Percentiles rank a stretch among this genome's conserved stretches.
Conservation (phyloP, 2,329 filamentous ascomycete genomes). For the Cordyceps pruinosa region DNA sequence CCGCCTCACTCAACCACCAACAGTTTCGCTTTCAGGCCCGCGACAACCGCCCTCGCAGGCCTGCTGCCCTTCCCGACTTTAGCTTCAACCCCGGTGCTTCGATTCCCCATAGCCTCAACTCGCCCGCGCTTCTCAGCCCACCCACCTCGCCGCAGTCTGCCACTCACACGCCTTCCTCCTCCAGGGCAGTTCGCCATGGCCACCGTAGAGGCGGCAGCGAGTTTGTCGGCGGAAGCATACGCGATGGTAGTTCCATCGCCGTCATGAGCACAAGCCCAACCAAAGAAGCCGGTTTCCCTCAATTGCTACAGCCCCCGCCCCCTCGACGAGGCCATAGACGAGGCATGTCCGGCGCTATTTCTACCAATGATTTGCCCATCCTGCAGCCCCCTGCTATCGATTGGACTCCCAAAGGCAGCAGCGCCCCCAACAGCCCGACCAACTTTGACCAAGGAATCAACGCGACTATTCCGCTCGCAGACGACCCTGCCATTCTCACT, state of each 20-base stretch:
- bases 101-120: conserved; percentile 26
- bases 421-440: conserved; percentile 57
- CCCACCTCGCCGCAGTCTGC: conserved; percentile 48
- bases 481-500: conserved; percentile 7
- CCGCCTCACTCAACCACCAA: conserved; percentile 23
- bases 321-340: conserved; percentile 65
- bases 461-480: conserved; percentile 9
- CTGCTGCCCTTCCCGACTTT: conserved; percentile 45
- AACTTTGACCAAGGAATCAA: conserved; percentile 29
- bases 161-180: conserved; percentile 45
- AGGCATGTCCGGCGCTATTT: conserved; percentile 66
- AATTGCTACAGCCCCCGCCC: conserved; percentile 44
- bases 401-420: conserved; percentile 48
- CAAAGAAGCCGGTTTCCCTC: conserved; percentile 53
- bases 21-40: conserved; percentile 23
- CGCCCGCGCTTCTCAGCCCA: conserved; percentile 41
- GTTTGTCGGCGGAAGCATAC: conserved; percentile 69
- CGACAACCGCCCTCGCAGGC: conserved; percentile 24
- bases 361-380: conserved; percentile 73
- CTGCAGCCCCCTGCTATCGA: conserved; percentile 52
- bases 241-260: conserved; percentile 50
- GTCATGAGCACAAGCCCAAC: conserved; percentile 64
- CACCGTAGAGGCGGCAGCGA: conserved; percentile 80
- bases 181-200: conserved; percentile 57
- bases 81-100: conserved; percentile 47